Base-by-base conservation (phyloP, 2,329 filamentous ascomycete species). In the Arthrobotrys conoides region DNA sequence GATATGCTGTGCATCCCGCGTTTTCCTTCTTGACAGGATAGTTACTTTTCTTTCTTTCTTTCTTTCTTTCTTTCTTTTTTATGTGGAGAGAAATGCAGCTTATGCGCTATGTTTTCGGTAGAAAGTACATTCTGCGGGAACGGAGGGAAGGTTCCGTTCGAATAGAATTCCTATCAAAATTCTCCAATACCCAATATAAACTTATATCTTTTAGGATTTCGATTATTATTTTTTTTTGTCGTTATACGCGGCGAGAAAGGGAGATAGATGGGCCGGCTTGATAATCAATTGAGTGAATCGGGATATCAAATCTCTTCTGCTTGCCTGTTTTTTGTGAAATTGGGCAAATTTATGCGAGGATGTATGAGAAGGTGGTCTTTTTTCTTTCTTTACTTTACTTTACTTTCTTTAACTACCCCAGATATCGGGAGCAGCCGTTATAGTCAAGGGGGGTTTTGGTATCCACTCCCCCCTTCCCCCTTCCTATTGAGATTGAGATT, bases 371-470 rank as follows among this genome's bases (percentile, higher is more conserved):
- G 53, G 30, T 59, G 41, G 41, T 65, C 61, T 65, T 38, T 41
- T 41, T 57, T 46, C 1, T 59, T 73, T 27, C 1, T 59, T 73
- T 27, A 44, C 48, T 68, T 69, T 75, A 69, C 71, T 3, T 30
- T 30, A 48, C 63, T 69, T 75, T 69, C 71, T 3, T 30, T 30
- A 48, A 55, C 64, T 75, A 69, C 71, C 71, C 71, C 71, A 75
- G 71, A 75, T 75, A 69, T 75, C 71, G 71, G 71, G 71, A 69
- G 71, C 55, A 68, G 64, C 71, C 71, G 71, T 46, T 61, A 73
- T 51, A 61, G 61, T 61, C 55, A 73, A 63, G 57, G 57, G 36
- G 57, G 27, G n/a, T 44, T 55, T 14, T 61, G 27, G 27, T 30
- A n/a, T 30, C 27, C 27, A n/a, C 27, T 30, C 27, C 27, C 27